A percentile compares a stretch with the other conserved stretches of the same genome.
phyloP scores from a whole-genome alignment of 768 basidiomycete genomes.

The Serendipita sp. region DNA sequence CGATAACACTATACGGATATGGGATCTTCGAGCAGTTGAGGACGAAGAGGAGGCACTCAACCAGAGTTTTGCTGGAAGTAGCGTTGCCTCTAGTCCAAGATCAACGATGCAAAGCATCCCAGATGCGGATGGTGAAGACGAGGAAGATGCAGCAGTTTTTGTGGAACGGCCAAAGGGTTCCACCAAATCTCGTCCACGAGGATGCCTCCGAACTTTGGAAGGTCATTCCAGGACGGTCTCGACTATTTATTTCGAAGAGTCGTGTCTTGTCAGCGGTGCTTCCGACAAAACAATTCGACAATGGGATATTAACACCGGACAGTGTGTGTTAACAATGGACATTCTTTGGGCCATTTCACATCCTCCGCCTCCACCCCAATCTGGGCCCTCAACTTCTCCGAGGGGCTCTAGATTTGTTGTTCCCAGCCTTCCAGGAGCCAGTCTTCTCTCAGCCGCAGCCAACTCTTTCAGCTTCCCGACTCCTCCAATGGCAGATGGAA shows the following conservation, averaged over 20 bases:
- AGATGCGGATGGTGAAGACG: constrained; percentile 13
- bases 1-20: constrained; percentile 71
- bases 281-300: constrained; percentile 96
- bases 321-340: constrained; percentile 99
- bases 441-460: constrained; percentile 32
- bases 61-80: constrained; percentile 4
- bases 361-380: constrained; percentile 27
- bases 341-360: constrained; percentile 99
- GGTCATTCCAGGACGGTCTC: constrained; percentile 91
- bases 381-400: constrained; percentile 8
- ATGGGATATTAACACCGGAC: constrained; percentile 94
- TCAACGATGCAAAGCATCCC: not conserved
- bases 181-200: not conserved
- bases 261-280: constrained; percentile 89
- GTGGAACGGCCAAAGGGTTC: not conserved
- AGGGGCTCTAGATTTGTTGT: constrained; percentile 12
- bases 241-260: constrained; percentile 87
- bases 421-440: constrained; percentile 12
- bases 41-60: constrained; percentile 38
- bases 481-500: constrained; percentile 77
- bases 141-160: constrained; percentile 8
- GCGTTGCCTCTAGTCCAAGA: not conserved
- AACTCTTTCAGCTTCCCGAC: constrained; percentile 67
- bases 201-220: constrained; percentile 58
- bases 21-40: constrained; percentile 80